Base-by-base conservation (phyloP, 2,329 filamentous ascomycete genomes). In the Colletotrichum tofieldiae region DNA sequence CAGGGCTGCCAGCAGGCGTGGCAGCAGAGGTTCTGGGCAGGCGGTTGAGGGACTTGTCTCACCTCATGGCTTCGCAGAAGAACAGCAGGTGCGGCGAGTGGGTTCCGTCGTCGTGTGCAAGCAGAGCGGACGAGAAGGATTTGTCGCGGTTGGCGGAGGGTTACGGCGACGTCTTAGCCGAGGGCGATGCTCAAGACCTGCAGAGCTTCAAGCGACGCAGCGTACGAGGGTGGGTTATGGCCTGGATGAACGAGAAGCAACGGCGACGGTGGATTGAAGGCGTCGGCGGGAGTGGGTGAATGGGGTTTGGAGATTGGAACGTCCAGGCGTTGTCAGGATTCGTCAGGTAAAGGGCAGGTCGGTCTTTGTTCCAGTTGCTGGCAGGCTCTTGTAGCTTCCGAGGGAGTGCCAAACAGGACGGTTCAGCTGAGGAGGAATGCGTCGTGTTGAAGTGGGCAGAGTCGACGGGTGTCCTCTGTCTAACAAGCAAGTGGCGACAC, bases 61-160 rank as follows among this genome's bases (percentile, higher is more conserved):
- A 73, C 71, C 67, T 73, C 71, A 73, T 73, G 66, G 49, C 71
- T 73, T 73, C 67, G 61, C 52, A 58, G 60, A 61, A 66, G 43
- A 43, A 43, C 12, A 56, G 20, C 20, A 43, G 58, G 61, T 49
- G 55, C 51, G 41, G 56, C 43, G 56, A 61, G 49, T 54, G 67
- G 67, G 18, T 58, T 62, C 55, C 45, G 52, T 29, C 62, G 59
- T 45, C 39, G 23, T 62, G 56, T 26, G 47, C 55, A 56, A 47
- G 55, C 14, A 43, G 58, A n/a, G 62, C 35, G 29, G 32, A 51
- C 45, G 23, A 37, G 37, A 26, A 18, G 52, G 5, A 35, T 37
- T 37, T 51, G 23, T 29, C 29, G 32, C n/a, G 20, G 35, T 18
- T 39, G 52, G 58, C 43, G 47, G 39, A 37, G 16, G 32, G 32